phyloP scores from a whole-genome alignment of 116 monocot genomes.

The Iris pallida region DNA sequence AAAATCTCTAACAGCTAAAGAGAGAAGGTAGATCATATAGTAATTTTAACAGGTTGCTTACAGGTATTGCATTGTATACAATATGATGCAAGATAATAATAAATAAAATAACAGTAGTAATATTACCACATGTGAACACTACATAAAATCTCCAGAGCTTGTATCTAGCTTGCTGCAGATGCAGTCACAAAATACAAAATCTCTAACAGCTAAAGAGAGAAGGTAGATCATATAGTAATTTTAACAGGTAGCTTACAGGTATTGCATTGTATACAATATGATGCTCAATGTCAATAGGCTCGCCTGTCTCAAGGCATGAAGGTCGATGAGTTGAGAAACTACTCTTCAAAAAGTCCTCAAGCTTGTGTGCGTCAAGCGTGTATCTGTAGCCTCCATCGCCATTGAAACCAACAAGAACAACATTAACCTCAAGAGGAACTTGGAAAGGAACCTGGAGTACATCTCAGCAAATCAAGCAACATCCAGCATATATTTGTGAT shows the following conservation, averaged over 20 bases:
- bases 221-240: conserved; percentile 3
- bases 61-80: conserved; percentile 73
- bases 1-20: neutral
- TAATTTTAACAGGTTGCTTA: conserved; percentile 39
- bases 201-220: neutral
- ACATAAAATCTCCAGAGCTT: too few species aligned
- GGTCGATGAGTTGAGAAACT: conserved; percentile 81
- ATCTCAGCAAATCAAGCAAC: conserved; percentile 1
- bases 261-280: conserved; percentile 84
- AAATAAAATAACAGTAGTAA: too few species aligned
- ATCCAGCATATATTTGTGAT: neutral
- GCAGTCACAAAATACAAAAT: conserved; percentile 3
- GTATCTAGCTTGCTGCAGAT: neutral
- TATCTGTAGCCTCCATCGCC: conserved; percentile 84
- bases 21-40: conserved; percentile 2
- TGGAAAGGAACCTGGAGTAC: conserved; percentile 86
- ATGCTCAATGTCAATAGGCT: conserved; percentile 96
- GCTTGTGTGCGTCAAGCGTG: conserved; percentile 52
- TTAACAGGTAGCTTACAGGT: conserved; percentile 40
- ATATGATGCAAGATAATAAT: conserved; percentile 39
- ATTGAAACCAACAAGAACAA: conserved; percentile 74
- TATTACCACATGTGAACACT: too few species aligned
- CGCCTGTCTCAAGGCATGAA: conserved; percentile 82
- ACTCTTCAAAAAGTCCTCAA: conserved; percentile 60
- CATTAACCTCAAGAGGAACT: conserved; percentile 82